Conservation (phyloP, 768 basidiomycete genomes). For the Sporobolomyces phaffii region DNA sequence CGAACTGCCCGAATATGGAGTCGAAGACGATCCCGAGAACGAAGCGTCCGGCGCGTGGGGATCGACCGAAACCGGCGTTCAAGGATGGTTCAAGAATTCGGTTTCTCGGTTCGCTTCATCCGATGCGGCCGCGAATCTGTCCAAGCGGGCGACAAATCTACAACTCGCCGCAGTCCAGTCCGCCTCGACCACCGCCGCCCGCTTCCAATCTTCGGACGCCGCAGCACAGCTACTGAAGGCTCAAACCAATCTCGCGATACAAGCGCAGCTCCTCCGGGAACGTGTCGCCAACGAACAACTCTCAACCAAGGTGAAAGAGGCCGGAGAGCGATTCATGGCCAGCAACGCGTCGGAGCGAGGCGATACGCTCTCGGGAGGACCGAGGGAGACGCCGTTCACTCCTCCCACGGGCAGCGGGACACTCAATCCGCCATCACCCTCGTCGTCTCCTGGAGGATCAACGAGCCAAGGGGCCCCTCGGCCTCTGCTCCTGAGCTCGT, state of each 20-base stretch:
- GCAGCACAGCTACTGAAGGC: constrained; percentile 25
- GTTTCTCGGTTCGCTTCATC: constrained; percentile 22
- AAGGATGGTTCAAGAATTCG: constrained; percentile 21
- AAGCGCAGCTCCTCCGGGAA: constrained; percentile 17
- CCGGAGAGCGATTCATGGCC: constrained; percentile 12
- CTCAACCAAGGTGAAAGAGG: constrained; percentile 8
- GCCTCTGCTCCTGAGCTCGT: constrained; percentile 20
- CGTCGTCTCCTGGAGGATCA: not conserved
- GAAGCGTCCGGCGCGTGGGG: not conserved
- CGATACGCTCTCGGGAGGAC: not conserved
- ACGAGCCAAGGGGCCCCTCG: constrained; percentile 29
- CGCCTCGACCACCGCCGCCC: constrained; percentile 1
- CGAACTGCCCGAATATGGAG: not conserved
- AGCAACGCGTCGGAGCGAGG: constrained; percentile 1
- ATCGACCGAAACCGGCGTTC: no score
- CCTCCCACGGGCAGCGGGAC: constrained; percentile 5
- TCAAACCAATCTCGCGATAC: constrained; percentile 18
- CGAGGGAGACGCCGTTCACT: constrained; percentile 30
- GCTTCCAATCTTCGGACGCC: constrained; percentile 21
- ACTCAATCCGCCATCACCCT: not conserved
- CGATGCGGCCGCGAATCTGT: constrained; percentile 24
- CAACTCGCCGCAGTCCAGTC: constrained; percentile 21
- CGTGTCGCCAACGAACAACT: constrained; percentile 14
- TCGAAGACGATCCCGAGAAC: constrained; percentile 16
- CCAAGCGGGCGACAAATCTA: constrained; percentile 32